Conservation (phyloP, 129 eudicot genomes). For the Cynara cardunculus region DNA sequence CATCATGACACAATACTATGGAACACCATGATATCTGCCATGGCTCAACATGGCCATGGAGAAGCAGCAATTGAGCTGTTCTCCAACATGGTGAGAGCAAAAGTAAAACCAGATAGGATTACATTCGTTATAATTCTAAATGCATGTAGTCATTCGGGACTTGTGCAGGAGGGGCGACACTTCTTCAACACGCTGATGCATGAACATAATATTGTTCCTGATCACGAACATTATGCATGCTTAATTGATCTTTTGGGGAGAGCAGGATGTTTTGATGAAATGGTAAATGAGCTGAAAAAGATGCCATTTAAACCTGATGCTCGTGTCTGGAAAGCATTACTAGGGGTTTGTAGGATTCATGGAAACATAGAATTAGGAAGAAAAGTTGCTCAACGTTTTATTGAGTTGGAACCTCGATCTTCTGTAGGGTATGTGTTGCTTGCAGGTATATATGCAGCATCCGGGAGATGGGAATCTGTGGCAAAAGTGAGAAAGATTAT, state of each 20-base stretch:
- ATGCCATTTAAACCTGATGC: slow-evolving; percentile 52
- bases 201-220: slow-evolving; percentile 39
- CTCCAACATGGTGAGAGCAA: slow-evolving; percentile 46
- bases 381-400: slow-evolving; percentile 46
- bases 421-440: slow-evolving; percentile 59
- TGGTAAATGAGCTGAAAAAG: slow-evolving; percentile 40
- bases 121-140: slow-evolving; percentile 58
- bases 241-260: slow-evolving; percentile 74
- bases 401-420: slow-evolving; percentile 57
- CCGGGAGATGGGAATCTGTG: slow-evolving; percentile 65
- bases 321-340: slow-evolving; percentile 63
- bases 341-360: slow-evolving; percentile 67
- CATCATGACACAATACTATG: slow-evolving; percentile 45
- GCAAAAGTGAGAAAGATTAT: slow-evolving; percentile 47
- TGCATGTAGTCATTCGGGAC: slow-evolving; percentile 82
- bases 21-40: slow-evolving; percentile 81
- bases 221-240: slow-evolving; percentile 85
- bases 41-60: slow-evolving; percentile 81
- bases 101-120: slow-evolving; percentile 52
- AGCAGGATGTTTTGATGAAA: slow-evolving; percentile 60
- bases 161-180: slow-evolving; percentile 48
- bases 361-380: slow-evolving; percentile 60
- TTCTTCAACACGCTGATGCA: slow-evolving; percentile 38
- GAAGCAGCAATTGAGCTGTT: slow-evolving; percentile 39
- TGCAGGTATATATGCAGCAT: slow-evolving; percentile 58